Conservation (phyloP, 2,329 filamentous ascomycete species). For the Alternaria angustiovoidea region DNA sequence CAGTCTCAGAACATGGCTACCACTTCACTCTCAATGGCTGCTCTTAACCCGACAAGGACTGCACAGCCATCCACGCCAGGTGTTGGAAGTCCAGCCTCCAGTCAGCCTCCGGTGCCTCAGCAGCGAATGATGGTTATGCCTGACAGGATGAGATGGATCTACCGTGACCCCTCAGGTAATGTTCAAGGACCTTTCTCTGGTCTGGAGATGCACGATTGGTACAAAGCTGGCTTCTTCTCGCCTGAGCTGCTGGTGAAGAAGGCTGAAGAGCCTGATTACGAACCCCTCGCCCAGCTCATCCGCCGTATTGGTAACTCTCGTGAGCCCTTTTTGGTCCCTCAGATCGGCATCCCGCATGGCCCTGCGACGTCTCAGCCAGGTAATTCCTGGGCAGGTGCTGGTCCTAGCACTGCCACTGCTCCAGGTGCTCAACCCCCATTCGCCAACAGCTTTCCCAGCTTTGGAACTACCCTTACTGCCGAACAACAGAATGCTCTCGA, state of each 20-base stretch:
- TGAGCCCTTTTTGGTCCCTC: conserved; percentile 95
- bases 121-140: conserved; percentile 98
- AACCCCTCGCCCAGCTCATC: conserved; percentile 93
- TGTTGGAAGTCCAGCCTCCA: conserved; percentile 63
- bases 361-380: conserved; percentile 65
- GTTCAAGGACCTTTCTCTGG: conserved; percentile 95
- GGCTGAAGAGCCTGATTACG: conserved; percentile 90
- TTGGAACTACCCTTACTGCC: conserved; percentile 93
- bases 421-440: conserved; percentile 76
- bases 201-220: conserved; percentile 99
- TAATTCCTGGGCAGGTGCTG: conserved; percentile 54
- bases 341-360: conserved; percentile 94
- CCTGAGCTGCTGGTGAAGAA: conserved; percentile 95
- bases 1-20: conserved; percentile 37
- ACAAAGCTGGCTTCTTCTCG: conserved; percentile 97
- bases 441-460: conserved; percentile 92
- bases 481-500: conserved; percentile 98
- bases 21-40: conserved; percentile 44
- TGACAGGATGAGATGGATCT: conserved; percentile 98
- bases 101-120: conserved; percentile 72
- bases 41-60: conserved; percentile 44
- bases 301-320: conserved; percentile 95
- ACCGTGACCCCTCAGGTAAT: conserved; percentile 90
- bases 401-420: conserved; percentile 45
- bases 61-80: conserved; percentile 46